These are phyloP conservation scores for Vitis rupestris DNA, from an alignment of 164 flowering plant species.

Conservation along the genomic window DNA sequence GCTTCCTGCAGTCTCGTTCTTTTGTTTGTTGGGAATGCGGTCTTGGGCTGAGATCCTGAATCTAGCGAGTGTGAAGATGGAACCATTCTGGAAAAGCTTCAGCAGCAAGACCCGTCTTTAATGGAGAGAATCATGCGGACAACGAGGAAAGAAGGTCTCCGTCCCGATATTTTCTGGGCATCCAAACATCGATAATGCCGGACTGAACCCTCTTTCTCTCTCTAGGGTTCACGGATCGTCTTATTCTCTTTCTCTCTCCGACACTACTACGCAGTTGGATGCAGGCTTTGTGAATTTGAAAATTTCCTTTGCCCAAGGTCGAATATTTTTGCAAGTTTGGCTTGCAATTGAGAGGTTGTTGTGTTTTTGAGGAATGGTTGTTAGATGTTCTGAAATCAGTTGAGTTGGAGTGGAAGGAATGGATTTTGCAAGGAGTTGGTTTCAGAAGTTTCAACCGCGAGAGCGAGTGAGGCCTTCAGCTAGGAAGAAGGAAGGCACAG, in stretches of 20 bases:
- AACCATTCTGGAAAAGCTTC: too few relatives aligned
- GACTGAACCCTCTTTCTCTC: background rate
- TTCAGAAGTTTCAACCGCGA: slow-evolving; percentile 59
- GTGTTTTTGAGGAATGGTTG: background rate
- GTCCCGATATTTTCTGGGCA: background rate
- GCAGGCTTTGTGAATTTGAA: too few relatives aligned
- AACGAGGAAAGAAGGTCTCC: background rate
- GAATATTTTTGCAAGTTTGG: too few relatives aligned
- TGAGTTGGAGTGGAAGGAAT: slow-evolving; percentile 18
- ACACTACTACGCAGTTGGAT: slow-evolving; percentile 8
- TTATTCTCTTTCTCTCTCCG: background rate
- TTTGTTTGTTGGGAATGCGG: too few relatives aligned
- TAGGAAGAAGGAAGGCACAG: slow-evolving; percentile 40
- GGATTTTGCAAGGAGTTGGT: slow-evolving; percentile 79
- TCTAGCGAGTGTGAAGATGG: too few relatives aligned
- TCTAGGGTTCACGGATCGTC: slow-evolving; percentile 9
- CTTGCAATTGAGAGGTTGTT: too few relatives aligned
- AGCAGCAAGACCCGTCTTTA: too few relatives aligned
- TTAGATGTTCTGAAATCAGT: slow-evolving; percentile 2
- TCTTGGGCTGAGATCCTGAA: too few relatives aligned
- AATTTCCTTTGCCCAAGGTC: too few relatives aligned
- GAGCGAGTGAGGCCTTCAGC: slow-evolving; percentile 35
- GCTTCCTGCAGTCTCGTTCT: too few relatives aligned
- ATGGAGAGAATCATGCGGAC: background rate
- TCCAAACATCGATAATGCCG: background rate